A percentile compares a stretch with the other conserved stretches of the same genome.
Conservation (phyloP, 75 land plant genomes). For the Selaginella moellendorffii region DNA sequence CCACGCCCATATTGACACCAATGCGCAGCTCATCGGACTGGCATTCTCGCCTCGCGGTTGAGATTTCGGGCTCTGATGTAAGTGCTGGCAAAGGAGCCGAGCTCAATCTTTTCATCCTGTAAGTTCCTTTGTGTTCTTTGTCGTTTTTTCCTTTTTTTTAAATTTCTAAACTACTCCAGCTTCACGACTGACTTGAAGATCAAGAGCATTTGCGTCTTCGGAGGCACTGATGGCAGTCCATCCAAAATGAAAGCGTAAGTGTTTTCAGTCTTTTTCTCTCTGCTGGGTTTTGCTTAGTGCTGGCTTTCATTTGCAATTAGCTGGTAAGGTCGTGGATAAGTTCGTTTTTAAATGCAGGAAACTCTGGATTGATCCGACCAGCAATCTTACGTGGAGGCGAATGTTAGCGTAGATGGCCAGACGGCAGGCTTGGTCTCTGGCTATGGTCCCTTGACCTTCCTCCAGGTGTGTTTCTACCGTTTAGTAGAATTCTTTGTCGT, state of each 20-base stretch:
- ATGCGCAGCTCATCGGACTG: not conserved
- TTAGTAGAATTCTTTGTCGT: too few species aligned
- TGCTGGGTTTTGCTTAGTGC: constrained; percentile 30
- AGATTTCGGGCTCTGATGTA: not conserved
- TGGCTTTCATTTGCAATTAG: constrained; percentile 81
- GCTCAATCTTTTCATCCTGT: constrained; percentile 89
- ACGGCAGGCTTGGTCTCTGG: too few species aligned
- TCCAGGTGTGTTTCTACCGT: too few species aligned
- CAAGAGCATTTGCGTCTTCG: constrained; percentile 84
- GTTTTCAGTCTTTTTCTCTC: not conserved
- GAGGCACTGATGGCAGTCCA: constrained; percentile 90
- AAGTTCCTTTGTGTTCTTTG: constrained; percentile 17
- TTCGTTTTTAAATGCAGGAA: too few species aligned
- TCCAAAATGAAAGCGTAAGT: constrained; percentile 87
- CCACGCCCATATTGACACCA: constrained; percentile 59
- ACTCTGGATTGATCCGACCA: too few species aligned
- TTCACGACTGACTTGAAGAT: constrained; percentile 96
- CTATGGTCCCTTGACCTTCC: too few species aligned
- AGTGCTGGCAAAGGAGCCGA: constrained; percentile 72
- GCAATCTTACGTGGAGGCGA: too few species aligned
- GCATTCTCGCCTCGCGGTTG: not conserved
- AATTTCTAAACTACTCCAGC: too few species aligned
- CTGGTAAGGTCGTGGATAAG: too few species aligned
- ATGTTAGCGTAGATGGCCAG: too few species aligned
- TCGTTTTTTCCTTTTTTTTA: not conserved